Percentiles rank a stretch among this genome's conserved stretches.
These are phyloP conservation scores for Talaromyces sp. DNA, from an alignment of 2,329 filamentous ascomycete genomes.

Conservation along the genomic window DNA sequence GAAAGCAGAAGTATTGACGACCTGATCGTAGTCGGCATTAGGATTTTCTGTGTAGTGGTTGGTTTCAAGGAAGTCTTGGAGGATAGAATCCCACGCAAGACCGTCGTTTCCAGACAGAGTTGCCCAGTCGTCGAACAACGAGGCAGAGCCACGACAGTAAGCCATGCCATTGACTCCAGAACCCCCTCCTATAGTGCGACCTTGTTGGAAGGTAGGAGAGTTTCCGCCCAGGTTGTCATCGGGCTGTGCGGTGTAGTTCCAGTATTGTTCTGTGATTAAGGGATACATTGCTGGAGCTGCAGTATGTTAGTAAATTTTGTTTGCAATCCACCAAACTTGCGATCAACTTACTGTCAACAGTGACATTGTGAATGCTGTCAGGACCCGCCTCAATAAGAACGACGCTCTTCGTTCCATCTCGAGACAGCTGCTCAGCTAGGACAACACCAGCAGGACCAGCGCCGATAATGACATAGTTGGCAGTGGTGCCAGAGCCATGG, in stretches of 20 bases:
- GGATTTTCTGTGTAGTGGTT: not conserved
- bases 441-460: conserved; percentile 2
- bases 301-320: not conserved
- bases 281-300: not conserved
- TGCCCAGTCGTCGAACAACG: conserved; percentile 26
- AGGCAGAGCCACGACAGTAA: conserved; percentile 23
- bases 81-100: conserved; percentile 19
- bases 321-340: not conserved
- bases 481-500: not conserved
- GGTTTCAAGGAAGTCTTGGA: not conserved
- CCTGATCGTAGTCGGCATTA: not conserved
- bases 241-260: not conserved
- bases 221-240: not conserved
- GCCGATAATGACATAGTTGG: not conserved
- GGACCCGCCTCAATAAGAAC: conserved; percentile 1
- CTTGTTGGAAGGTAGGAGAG: conserved; percentile 17
- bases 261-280: not conserved
- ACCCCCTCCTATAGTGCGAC: conserved; percentile 23
- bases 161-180: conserved; percentile 25
- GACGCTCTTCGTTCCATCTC: not conserved
- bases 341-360: not conserved
- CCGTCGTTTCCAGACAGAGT: conserved; percentile 20
- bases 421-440: conserved; percentile 1
- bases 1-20: not conserved
- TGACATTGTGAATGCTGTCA: not conserved